Conservation (phyloP, 257 asterid species). For the Solanum medicagineum region DNA sequence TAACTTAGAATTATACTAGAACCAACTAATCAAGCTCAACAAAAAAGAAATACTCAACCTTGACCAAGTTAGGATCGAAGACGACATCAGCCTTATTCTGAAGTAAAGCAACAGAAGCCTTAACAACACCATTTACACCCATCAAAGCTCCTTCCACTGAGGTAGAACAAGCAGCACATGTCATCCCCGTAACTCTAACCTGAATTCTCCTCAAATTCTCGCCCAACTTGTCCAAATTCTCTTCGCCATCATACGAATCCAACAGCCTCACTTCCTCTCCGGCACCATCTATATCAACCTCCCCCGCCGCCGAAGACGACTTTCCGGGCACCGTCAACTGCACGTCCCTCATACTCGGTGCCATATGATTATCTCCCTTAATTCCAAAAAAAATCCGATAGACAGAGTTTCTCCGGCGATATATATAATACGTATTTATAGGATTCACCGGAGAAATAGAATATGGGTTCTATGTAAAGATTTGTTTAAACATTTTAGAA, state of each 20-base stretch:
- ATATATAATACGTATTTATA: not conserved
- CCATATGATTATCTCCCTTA: slow-evolving; percentile 19
- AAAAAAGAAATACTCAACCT: slow-evolving; percentile 30
- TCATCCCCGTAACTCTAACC: slow-evolving; percentile 88
- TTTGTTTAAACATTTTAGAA: not conserved
- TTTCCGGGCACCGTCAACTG: slow-evolving; percentile 48
- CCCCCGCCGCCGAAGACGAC: slow-evolving; percentile 6
- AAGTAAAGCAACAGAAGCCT: slow-evolving; percentile 86
- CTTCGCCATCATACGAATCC: slow-evolving; percentile 47
- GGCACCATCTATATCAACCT: slow-evolving; percentile 6
- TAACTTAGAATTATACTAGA: not conserved
- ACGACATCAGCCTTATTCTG: slow-evolving; percentile 83
- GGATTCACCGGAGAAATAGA: slow-evolving; percentile 6
- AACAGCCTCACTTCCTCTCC: slow-evolving; percentile 68
- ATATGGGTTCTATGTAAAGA: not conserved
- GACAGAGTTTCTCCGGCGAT: not conserved
- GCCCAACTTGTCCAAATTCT: slow-evolving; percentile 1
- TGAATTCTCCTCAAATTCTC: slow-evolving; percentile 51
- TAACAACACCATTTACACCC: slow-evolving; percentile 60
- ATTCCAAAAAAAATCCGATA: not conserved
- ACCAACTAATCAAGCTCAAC: not conserved
- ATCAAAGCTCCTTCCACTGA: slow-evolving; percentile 84
- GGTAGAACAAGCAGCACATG: slow-evolving; percentile 94
- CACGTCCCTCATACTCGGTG: slow-evolving; percentile 48
- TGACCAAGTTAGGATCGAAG: slow-evolving; percentile 52